phyloP scores from a whole-genome alignment of 768 basidiomycete species.

The Kwoniella mangroviensis region DNA sequence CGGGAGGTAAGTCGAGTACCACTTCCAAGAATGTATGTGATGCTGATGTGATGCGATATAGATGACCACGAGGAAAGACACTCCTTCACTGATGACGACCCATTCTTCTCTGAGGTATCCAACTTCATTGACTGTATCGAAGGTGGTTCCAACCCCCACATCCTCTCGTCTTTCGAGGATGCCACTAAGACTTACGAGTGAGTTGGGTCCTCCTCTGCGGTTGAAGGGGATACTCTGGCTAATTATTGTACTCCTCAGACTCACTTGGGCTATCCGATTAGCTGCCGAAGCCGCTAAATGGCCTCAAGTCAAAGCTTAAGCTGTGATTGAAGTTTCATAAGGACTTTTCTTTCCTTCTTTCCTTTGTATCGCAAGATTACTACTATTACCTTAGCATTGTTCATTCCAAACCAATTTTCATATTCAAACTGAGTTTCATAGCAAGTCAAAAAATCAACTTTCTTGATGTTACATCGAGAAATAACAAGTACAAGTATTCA shows the following conservation, averaged over 20 bases:
- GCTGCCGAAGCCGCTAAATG: conserved; percentile 53
- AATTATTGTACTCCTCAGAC: conserved; percentile 16
- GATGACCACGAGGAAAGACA: conserved; percentile 58
- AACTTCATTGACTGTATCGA: conserved; percentile 87
- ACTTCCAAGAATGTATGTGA: neutral
- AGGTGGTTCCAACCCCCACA: conserved; percentile 79
- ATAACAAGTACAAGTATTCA: neutral
- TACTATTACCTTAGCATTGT: neutral
- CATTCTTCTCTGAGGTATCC: conserved; percentile 81
- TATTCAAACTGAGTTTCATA: neutral
- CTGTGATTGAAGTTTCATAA: neutral
- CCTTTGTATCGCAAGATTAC: too few species aligned
- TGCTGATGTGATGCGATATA: conserved; percentile 21
- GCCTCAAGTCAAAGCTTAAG: conserved; percentile 30
- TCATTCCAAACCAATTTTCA: neutral
- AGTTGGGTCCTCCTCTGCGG: conserved; percentile 11
- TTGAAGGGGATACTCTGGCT: neutral
- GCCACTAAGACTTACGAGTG: conserved; percentile 78
- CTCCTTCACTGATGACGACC: conserved; percentile 53
- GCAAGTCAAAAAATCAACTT: neutral
- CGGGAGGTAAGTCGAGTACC: conserved; percentile 62
- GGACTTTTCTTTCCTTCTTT: neutral
- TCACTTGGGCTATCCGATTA: conserved; percentile 88
- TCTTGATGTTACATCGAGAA: neutral
- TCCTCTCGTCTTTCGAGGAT: conserved; percentile 86